Conservation (phyloP, 768 basidiomycete species). For the Coprinopsis strossmayeri region DNA sequence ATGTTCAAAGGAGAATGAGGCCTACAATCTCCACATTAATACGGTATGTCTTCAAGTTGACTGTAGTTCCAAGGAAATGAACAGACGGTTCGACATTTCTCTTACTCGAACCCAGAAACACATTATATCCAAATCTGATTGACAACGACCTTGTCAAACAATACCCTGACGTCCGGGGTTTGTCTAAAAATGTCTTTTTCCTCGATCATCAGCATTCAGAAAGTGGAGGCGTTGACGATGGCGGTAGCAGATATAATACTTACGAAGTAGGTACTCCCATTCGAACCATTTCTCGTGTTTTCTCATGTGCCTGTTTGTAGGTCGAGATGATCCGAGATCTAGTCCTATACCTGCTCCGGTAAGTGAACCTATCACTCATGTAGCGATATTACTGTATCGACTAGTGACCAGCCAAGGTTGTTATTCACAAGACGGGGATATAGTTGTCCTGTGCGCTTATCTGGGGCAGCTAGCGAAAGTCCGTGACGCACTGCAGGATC, state of each 20-base stretch:
- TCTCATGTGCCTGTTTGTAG: constrained; percentile 20
- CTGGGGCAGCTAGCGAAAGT: constrained; percentile 38
- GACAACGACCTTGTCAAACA: constrained; percentile 46
- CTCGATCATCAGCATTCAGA: constrained; percentile 57
- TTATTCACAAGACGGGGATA: constrained; percentile 40
- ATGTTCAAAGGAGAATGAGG: constrained; percentile 72
- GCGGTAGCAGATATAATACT: constrained; percentile 56
- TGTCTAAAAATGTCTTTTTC: constrained; percentile 63
- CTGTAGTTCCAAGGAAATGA: neutral
- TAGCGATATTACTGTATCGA: neutral
- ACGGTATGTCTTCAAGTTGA: constrained; percentile 27
- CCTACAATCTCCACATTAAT: constrained; percentile 60
- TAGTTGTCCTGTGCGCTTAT: constrained; percentile 42
- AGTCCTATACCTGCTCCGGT: constrained; percentile 37
- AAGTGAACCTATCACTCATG: too few species aligned
- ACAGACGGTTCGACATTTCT: neutral
- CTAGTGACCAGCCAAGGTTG: constrained; percentile 28
- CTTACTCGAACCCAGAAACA: constrained; percentile 29
- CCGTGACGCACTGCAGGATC: constrained; percentile 29
- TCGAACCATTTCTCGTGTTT: neutral
- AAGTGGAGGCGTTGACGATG: constrained; percentile 53
- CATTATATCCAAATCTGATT: constrained; percentile 53
- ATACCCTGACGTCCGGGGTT: constrained; percentile 55
- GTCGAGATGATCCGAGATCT: constrained; percentile 39
- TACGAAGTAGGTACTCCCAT: constrained; percentile 45